Evolutionary conservation across 352 stramenopile species (phyloP), one percentile per base, ranked within the genome.

Genomic region (Globisporangium viniferum): DNA sequence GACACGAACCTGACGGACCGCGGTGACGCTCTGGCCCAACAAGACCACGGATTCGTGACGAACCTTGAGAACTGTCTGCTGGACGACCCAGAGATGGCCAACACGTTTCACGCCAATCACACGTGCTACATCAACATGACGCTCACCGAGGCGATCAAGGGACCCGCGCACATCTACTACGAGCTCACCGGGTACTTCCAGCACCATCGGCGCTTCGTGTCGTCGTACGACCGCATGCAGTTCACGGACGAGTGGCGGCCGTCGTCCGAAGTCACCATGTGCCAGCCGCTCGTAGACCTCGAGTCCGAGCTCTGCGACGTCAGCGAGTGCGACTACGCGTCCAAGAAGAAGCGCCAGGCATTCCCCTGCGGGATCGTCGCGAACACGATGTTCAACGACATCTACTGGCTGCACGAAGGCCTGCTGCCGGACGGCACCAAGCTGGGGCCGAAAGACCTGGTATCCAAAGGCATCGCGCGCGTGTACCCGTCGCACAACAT

Each of bases 361-460:
- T 93, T 92, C 33, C 85, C 85, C 15, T 93, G 85, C 51, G 85
- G 85, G 44, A 88, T 93, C 36, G 83, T 91, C 20, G 81, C 83
- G 0, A 93, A 89, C 73, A 92, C 81, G 55, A 84, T 93, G 80
- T 93, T 93, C 62, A 93, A 92, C 69, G 85, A 93, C 73, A 93
- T 93, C 61, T 91, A 92, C 68, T 93, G 85, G 83, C 76, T 93
- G 61, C 85, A 93, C 51, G 70, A 84, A 15, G 85, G 81, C 7
- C 20, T 67, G 5, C 59, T 93, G 44, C 82, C 82, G 14, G 73
- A 69, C 0, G 80, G 85, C 12, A 65, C 81, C 51, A 72, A 57
- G 24, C 76, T 93, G n/a, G 63, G 64, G 0, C 71, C 24, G 0
- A 75, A 60, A 0, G 72, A 90, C 55, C 62, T 93, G 27, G 71